These are phyloP conservation scores for Teratosphaeria pseudoeucalypti DNA, from an alignment of 2,329 filamentous ascomycete species.

Conservation along the genomic window DNA sequence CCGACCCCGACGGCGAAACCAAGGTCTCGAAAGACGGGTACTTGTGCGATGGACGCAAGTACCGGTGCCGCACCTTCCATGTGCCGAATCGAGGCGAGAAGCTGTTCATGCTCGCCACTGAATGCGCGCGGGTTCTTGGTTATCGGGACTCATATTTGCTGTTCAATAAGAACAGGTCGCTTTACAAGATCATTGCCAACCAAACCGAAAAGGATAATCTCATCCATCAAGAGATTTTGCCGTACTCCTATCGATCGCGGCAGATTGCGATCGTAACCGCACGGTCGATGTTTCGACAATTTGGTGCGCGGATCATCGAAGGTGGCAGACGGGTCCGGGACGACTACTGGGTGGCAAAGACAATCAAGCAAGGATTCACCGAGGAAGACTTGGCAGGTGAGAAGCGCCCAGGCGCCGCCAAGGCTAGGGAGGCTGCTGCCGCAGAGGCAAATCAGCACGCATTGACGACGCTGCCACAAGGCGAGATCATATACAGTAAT, in stretches of 20 bases:
- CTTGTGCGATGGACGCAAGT: conserved; percentile 71
- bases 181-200: conserved; percentile 95
- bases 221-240: conserved; percentile 86
- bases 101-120: conserved; percentile 96
- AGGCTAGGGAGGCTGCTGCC: conserved; percentile 65
- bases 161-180: conserved; percentile 95
- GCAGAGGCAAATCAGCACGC: conserved; percentile 49
- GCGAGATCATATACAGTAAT: conserved; percentile 82
- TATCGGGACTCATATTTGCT: conserved; percentile 96
- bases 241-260: conserved; percentile 94
- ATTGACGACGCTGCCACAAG: conserved; percentile 54
- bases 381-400: conserved; percentile 93
- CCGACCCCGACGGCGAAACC: conserved; percentile 84
- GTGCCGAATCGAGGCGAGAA: conserved; percentile 87
- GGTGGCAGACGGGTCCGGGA: conserved; percentile 86
- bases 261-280: conserved; percentile 98
- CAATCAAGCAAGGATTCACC: conserved; percentile 93
- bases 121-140: conserved; percentile 85
- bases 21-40: conserved; percentile 82
- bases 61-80: conserved; percentile 85
- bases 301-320: conserved; percentile 85
- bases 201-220: conserved; percentile 94
- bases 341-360: conserved; percentile 98
- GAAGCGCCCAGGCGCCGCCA: conserved; percentile 85
- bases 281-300: conserved; percentile 96